Conservation (phyloP, 2,329 filamentous ascomycete genomes). For the Tolypocladium cylindrosporum region DNA sequence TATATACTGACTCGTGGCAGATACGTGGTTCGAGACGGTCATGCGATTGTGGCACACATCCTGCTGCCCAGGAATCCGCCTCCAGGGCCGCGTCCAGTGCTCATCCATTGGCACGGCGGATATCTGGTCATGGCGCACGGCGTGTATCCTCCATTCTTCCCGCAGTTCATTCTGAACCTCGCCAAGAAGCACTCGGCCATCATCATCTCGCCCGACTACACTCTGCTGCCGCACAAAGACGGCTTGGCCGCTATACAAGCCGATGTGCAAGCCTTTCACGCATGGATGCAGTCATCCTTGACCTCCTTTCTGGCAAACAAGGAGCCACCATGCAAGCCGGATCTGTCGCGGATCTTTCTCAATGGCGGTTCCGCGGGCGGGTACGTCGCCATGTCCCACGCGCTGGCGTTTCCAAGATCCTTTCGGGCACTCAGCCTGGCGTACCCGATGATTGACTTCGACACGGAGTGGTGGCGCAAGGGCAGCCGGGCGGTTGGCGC, state of each 20-base stretch:
- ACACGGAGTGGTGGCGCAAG: neutral
- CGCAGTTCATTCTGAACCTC: constrained; percentile 10
- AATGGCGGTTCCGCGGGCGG: constrained; percentile 6
- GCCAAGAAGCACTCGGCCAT: constrained; percentile 13
- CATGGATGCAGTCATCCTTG: constrained; percentile 5
- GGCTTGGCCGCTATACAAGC: constrained; percentile 14
- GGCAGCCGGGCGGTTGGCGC: neutral
- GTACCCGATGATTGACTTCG: constrained; percentile 7
- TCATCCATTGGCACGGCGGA: constrained; percentile 16
- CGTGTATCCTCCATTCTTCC: constrained; percentile 14
- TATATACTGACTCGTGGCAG: neutral
- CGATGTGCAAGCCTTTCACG: constrained; percentile 13
- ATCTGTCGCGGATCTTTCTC: neutral
- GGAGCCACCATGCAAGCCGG: neutral
- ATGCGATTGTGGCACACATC: constrained; percentile 12
- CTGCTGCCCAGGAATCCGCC: constrained; percentile 14
- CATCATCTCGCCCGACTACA: constrained; percentile 15
- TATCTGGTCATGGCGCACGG: constrained; percentile 12
- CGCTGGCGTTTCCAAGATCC: constrained; percentile 4
- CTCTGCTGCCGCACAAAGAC: constrained; percentile 13
- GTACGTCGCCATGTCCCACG: constrained; percentile 3
- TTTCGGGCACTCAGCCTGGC: constrained; percentile 2
- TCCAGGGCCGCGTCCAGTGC: constrained; percentile 10
- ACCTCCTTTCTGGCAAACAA: neutral
- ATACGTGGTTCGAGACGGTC: constrained; percentile 9